These are phyloP conservation scores for Peniophora sp. DNA, from an alignment of 1,284 basidiomycete genomes.

Conservation along the genomic window DNA sequence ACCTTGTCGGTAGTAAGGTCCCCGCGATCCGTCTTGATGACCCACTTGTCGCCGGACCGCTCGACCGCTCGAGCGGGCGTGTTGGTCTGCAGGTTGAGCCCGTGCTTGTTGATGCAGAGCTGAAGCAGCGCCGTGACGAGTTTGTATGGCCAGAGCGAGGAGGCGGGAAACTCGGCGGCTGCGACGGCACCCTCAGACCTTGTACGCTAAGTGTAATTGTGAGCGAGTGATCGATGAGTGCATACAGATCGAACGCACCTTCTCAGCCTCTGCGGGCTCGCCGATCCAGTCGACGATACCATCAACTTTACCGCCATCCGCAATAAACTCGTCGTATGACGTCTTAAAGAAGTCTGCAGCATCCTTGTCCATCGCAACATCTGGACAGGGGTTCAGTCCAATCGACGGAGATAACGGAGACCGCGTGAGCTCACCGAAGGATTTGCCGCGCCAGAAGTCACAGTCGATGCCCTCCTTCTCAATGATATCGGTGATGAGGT, in stretches of 20 bases:
- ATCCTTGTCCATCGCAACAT: conserved; percentile 17
- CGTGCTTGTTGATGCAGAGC: conserved; percentile 17
- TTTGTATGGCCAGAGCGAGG: conserved; percentile 20
- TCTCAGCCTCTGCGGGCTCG: conserved; percentile 15
- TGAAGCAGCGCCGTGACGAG: conserved; percentile 17
- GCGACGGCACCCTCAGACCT: conserved; percentile 14
- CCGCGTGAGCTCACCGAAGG: conserved; percentile 11
- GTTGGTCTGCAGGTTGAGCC: conserved; percentile 19
- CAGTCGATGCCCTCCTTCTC: conserved; percentile 20
- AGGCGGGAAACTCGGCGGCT: conserved; percentile 15
- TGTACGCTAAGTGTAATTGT: conserved; percentile 10
- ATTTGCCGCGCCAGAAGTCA: conserved; percentile 21
- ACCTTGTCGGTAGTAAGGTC: conserved; percentile 18
- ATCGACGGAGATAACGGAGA: too few relatives aligned
- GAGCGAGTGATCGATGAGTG: too few relatives aligned
- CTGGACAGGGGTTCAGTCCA: conserved; percentile 4
- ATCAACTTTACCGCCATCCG: conserved; percentile 17
- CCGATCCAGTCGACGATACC: conserved; percentile 17
- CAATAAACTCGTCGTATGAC: conserved; percentile 15
- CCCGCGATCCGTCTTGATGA: conserved; percentile 19
- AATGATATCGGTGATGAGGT: conserved; percentile 15
- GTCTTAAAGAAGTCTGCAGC: conserved; percentile 12
- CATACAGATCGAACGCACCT: conserved; percentile 2
- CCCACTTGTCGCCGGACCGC: conserved; percentile 12
- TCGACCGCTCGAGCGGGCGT: conserved; percentile 9